A percentile compares a stretch with the other conserved stretches of the same genome.
phyloP scores from a whole-genome alignment of 148 eudicot species.

The Silene conica region DNA sequence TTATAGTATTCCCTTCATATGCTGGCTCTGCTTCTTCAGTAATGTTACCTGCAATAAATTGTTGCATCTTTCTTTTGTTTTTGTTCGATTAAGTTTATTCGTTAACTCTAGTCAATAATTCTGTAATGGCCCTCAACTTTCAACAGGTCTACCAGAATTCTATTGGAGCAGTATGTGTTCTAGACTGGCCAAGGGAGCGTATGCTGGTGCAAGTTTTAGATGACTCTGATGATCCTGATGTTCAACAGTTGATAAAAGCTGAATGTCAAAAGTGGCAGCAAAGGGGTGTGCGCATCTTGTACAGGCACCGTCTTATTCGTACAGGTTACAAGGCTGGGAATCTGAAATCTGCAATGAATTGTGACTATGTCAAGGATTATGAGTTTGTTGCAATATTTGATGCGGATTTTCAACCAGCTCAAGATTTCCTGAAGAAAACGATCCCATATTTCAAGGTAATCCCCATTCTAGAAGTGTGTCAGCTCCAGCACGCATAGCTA shows the following conservation, averaged over 20 bases:
- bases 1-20: neutral
- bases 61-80: neutral
- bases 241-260: slow-evolving; percentile 69
- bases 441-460: slow-evolving; percentile 87
- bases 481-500: neutral
- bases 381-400: slow-evolving; percentile 96
- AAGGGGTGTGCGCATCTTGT: slow-evolving; percentile 70
- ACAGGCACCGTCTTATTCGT: slow-evolving; percentile 86
- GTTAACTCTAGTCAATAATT: slow-evolving; percentile 5
- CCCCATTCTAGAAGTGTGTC: neutral
- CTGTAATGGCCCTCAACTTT: slow-evolving; percentile 21
- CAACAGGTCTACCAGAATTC: slow-evolving; percentile 87
- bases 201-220: slow-evolving; percentile 90
- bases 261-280: slow-evolving; percentile 92
- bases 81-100: slow-evolving; percentile 1
- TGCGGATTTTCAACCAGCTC: slow-evolving; percentile 92
- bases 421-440: slow-evolving; percentile 86
- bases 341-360: slow-evolving; percentile 90
- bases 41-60: neutral
- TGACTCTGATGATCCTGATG: slow-evolving; percentile 74
- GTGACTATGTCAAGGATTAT: slow-evolving; percentile 89
- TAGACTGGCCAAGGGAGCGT: slow-evolving; percentile 94
- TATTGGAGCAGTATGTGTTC: slow-evolving; percentile 72
- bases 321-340: slow-evolving; percentile 98
- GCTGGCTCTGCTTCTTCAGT: neutral